phyloP scores from a whole-genome alignment of 805 yeast species.

The Ogataea salicorniae region DNA sequence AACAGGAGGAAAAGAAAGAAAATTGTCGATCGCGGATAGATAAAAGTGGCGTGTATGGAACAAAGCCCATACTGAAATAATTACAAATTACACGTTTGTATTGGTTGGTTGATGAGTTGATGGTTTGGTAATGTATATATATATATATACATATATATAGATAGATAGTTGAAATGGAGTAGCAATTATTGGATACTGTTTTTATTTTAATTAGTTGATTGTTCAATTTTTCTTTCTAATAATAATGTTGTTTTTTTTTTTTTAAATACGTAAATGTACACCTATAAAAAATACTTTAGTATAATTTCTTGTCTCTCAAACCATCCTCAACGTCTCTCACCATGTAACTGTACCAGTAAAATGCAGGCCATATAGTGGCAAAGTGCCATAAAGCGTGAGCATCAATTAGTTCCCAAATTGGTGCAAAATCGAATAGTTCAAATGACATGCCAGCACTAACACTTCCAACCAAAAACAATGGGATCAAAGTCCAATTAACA shows the following conservation, averaged over 20 bases:
- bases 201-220: too few species aligned
- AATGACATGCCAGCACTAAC: slow-evolving; percentile 78
- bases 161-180: too few species aligned
- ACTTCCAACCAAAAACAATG: slow-evolving; percentile 43
- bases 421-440: slow-evolving; percentile 87
- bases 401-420: slow-evolving; percentile 63
- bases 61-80: too few species aligned
- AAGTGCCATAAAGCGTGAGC: slow-evolving; percentile 95
- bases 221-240: too few species aligned
- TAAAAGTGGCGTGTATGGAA: too few species aligned
- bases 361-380: slow-evolving; percentile 77
- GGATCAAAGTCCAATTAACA: slow-evolving; percentile 43
- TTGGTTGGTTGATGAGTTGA: too few species aligned
- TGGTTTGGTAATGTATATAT: too few species aligned
- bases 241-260: background rate
- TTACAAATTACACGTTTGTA: too few species aligned
- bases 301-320: slow-evolving; percentile 25
- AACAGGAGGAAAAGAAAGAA: too few species aligned
- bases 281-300: slow-evolving; percentile 8
- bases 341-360: slow-evolving; percentile 64
- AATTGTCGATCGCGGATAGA: too few species aligned
- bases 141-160: too few species aligned
- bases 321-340: slow-evolving; percentile 37
- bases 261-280: slow-evolving; percentile 1
- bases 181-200: too few species aligned